phyloP scores from a whole-genome alignment of 1,139 yeast species.

The Geotrichum macrosporum region DNA sequence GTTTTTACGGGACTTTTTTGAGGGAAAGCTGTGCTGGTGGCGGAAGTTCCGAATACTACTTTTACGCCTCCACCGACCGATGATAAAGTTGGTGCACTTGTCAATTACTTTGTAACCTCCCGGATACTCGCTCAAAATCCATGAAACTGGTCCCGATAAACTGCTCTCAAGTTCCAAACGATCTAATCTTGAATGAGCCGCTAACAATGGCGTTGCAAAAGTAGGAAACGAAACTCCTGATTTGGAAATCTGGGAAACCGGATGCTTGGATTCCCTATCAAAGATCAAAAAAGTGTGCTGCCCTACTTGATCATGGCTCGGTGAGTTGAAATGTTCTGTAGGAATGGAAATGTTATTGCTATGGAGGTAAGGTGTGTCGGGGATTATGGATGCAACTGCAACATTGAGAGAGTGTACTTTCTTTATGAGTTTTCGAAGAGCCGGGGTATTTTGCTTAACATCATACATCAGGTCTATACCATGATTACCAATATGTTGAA shows the following conservation, averaged over 20 bases:
- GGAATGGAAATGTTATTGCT: not conserved
- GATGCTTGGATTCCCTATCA: not conserved
- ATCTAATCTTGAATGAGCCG: not conserved
- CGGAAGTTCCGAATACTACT: not conserved
- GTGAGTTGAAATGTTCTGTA: not conserved
- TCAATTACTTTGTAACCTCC: slow-evolving; percentile 6
- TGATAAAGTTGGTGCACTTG: not conserved
- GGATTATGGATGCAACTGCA: slow-evolving; percentile 1
- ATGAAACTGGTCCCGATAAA: not conserved
- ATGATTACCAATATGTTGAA: not conserved
- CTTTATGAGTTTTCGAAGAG: not conserved
- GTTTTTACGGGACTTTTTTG: not conserved
- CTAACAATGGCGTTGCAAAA: not conserved
- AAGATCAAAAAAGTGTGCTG: slow-evolving; percentile 2
- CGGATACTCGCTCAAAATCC: not conserved
- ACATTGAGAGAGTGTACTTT: not conserved
- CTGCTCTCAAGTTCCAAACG: not conserved
- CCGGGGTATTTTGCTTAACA: not conserved
- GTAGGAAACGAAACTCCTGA: slow-evolving; percentile 1
- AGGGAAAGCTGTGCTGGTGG: not conserved
- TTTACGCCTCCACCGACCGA: slow-evolving; percentile 6
- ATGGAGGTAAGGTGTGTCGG: not conserved
- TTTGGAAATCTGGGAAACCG: not conserved
- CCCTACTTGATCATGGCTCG: not conserved
- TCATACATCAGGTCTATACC: not conserved